Base-by-base conservation (phyloP, 768 basidiomycete genomes). In the Cystofilobasidium macerans region DNA sequence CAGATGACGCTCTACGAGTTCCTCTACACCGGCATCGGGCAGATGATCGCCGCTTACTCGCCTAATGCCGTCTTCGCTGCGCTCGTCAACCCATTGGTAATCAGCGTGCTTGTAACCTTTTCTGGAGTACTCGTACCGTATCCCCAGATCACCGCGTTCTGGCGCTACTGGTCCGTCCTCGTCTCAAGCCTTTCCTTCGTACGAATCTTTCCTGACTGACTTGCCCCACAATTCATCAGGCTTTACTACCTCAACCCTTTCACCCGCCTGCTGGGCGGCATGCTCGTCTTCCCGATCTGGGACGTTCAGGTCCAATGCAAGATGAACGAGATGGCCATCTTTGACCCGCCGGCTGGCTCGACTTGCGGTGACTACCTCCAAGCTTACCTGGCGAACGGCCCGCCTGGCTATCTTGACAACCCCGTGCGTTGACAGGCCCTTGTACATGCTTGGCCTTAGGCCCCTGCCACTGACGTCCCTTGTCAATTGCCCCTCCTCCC, bases 1-100 rank as follows among this genome's bases (percentile, higher is more conserved):
- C n/a, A n/a, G n/a, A n/a, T n/a, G n/a, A n/a, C n/a, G n/a, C n/a
- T 45, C 7, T 75, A 75, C 70, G 73, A 75, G 61, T 72, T 75
- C 69, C 63, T 75, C 22, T 75, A 75, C 63, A 73, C 73, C 11
- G 73, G 73, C 61, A 73, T 74, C 47, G 72, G 71, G 51, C 64
- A 70, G 65, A 70, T 72, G 65, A 68, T 74, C 45, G 71, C 72
- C 35, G 73, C 71, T 22, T 75, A 75, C 54, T 73, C 75, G 11
- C 75, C 75, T 2, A 74, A 72, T 33, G 71, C 73, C 24, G 69
- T 71, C 0, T 71, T 71, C 36, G 74, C 74, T 2, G 71, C 71
- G 20, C 61, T 74, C n/a, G n/a, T 74, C 67, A 76, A 71, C 38
- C 73, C 75, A 2, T 62, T 76, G 7, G 64, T 74, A 35, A 71